These are phyloP conservation scores for Nannizziopsis barbatae DNA, from an alignment of 2,329 filamentous ascomycete genomes.

Conservation along the genomic window DNA sequence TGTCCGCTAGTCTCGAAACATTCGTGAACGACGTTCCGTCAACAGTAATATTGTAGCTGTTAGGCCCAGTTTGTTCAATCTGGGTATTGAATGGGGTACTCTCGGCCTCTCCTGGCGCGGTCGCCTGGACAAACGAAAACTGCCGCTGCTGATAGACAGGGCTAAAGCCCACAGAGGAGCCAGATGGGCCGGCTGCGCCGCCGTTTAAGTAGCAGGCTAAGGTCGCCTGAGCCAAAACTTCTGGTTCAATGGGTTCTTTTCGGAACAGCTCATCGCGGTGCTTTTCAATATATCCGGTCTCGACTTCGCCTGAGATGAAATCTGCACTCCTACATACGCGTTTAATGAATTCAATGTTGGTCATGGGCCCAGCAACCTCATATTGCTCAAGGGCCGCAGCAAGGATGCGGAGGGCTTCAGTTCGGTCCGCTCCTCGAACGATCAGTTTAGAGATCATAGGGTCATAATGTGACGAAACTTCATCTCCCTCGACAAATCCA, in stretches of 20 bases:
- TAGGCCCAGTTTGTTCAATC: conserved; percentile 42
- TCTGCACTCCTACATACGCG: conserved; percentile 67
- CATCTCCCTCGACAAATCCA: conserved; percentile 82
- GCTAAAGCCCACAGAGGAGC: conserved; percentile 45
- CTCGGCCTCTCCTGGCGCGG: conserved; percentile 34
- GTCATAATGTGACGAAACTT: conserved; percentile 89
- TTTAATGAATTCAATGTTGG: conserved; percentile 96
- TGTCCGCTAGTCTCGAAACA: conserved; percentile 25
- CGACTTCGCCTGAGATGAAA: conserved; percentile 78
- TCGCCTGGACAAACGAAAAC: conserved; percentile 43
- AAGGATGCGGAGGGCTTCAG: conserved; percentile 73
- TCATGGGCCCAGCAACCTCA: conserved; percentile 83
- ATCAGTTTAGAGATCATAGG: conserved; percentile 99
- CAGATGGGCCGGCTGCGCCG: conserved; percentile 23
- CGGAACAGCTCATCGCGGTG: conserved; percentile 69
- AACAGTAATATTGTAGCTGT: conserved; percentile 42
- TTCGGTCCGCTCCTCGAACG: conserved; percentile 65
- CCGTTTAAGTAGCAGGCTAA: conserved; percentile 53
- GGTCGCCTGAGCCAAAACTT: conserved; percentile 78
- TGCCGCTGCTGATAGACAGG: conserved; percentile 53
- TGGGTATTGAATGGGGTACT: conserved; percentile 35
- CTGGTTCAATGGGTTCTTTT: conserved; percentile 49
- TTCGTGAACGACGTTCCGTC: conserved; percentile 36
- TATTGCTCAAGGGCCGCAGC: conserved; percentile 72
- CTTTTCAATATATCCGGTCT: conserved; percentile 94